Evolutionary conservation across 2,329 filamentous ascomycete species (phyloP).

Genomic region (Remersonia thermophila): DNA sequence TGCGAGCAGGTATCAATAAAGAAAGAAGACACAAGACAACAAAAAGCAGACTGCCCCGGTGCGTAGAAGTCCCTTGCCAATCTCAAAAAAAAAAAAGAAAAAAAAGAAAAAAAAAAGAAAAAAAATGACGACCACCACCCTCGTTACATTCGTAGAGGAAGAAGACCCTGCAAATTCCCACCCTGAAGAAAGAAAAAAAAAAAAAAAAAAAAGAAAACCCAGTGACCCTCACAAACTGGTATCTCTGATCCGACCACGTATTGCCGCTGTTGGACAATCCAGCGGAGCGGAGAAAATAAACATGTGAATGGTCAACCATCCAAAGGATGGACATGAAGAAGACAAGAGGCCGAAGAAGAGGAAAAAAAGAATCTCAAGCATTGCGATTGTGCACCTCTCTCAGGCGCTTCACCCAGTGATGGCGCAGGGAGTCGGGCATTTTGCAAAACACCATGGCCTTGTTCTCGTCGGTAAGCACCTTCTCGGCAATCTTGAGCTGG

Average conservation of each 20-base stretch:
- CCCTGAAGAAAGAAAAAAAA: slow-evolving; percentile 3
- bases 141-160: background rate
- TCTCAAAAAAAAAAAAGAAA: background rate
- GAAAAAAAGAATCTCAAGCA: slow-evolving; percentile 1
- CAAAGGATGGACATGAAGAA: too few species aligned
- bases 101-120: too few species aligned
- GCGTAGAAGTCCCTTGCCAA: background rate
- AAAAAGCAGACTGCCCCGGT: too few species aligned
- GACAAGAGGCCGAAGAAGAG: too few species aligned
- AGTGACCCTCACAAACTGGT: background rate
- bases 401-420: slow-evolving; percentile 44
- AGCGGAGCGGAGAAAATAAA: background rate
- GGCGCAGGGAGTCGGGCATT: slow-evolving; percentile 39
- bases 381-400: slow-evolving; percentile 28
- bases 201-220: background rate
- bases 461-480: slow-evolving; percentile 44
- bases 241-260: background rate
- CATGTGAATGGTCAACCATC: slow-evolving; percentile 2
- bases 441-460: slow-evolving; percentile 52
- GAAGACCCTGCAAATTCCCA: background rate
- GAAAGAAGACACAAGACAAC: background rate
- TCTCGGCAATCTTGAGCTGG: slow-evolving; percentile 47
- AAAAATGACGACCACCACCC: too few species aligned
- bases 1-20: background rate
- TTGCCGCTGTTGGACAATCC: background rate